phyloP scores from a whole-genome alignment of 2,329 filamentous ascomycete genomes.

The Fusarium drepaniforme region DNA sequence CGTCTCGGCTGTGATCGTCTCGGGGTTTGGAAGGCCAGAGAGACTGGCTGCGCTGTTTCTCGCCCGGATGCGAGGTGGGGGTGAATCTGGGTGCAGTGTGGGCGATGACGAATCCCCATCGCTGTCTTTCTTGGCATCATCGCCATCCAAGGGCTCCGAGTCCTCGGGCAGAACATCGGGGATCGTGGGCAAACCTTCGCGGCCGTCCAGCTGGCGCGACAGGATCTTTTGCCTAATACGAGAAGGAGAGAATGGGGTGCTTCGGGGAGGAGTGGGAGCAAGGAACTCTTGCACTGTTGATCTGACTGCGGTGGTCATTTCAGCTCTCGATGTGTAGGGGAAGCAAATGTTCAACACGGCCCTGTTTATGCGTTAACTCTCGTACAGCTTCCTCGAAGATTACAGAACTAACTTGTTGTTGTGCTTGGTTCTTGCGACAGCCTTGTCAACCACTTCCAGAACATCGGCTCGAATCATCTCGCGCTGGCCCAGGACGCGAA shows the following conservation, averaged over 20 bases:
- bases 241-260: conserved; percentile 85
- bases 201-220: conserved; percentile 69
- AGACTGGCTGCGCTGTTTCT: conserved; percentile 50
- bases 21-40: conserved; percentile 75
- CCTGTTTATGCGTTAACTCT: conserved; percentile 49
- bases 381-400: neutral
- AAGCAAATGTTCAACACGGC: conserved; percentile 92
- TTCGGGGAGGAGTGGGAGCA: conserved; percentile 73
- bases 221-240: conserved; percentile 90
- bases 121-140: conserved; percentile 55
- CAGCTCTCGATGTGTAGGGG: conserved; percentile 94
- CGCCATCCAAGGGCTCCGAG: conserved; percentile 56
- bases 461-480: conserved; percentile 90
- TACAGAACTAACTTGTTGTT: conserved; percentile 76
- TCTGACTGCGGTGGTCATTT: conserved; percentile 91
- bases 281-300: conserved; percentile 90
- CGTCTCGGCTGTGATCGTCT: conserved; percentile 86
- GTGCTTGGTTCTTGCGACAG: conserved; percentile 86
- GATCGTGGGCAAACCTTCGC: conserved; percentile 62
- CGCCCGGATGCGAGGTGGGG: conserved; percentile 53
- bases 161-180: conserved; percentile 61
- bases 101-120: conserved; percentile 72
- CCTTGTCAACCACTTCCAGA: conserved; percentile 86
- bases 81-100: conserved; percentile 68
- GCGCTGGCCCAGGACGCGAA: conserved; percentile 87